These are phyloP conservation scores for Paradendryphiella salina DNA, from an alignment of 2,329 filamentous ascomycete species.

Conservation along the genomic window DNA sequence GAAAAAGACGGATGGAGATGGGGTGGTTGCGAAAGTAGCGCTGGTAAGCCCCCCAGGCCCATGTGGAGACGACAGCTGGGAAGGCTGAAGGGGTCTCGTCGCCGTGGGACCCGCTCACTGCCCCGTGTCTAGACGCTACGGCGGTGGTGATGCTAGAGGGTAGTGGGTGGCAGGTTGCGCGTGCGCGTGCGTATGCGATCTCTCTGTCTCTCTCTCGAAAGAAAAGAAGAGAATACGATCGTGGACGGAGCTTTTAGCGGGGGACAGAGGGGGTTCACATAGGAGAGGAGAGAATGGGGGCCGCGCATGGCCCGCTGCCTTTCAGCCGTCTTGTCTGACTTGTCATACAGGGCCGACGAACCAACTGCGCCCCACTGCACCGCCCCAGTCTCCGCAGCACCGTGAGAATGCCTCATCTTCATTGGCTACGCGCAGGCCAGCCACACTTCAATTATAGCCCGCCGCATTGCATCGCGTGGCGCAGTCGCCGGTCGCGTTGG, in stretches of 20 bases:
- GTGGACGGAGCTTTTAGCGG: not conserved
- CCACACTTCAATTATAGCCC: not conserved
- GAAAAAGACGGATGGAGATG: not conserved
- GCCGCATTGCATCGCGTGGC: conserved; percentile 3
- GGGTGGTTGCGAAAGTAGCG: conserved; percentile 12
- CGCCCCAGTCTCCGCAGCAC: not conserved
- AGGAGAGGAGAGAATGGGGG: no score
- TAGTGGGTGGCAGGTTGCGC: not conserved
- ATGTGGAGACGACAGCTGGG: conserved; percentile 20
- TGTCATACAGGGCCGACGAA: not conserved
- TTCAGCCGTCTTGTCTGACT: no score
- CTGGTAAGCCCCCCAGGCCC: conserved; percentile 9
- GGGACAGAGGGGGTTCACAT: no score
- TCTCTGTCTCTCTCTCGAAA: not conserved
- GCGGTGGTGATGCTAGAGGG: not conserved
- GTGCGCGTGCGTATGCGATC: conserved; percentile 4
- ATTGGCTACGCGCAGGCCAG: not conserved
- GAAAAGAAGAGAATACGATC: not conserved
- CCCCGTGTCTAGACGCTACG: conserved; percentile 5
- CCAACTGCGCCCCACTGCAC: conserved; percentile 2
- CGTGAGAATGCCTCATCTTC: not conserved
- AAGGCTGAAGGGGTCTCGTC: conserved; percentile 18
- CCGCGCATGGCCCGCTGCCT: no score
- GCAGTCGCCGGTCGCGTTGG: conserved; percentile 1
- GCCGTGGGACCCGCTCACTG: conserved; percentile 9